Conservation (phyloP, 768 basidiomycete species). For the Boletales sp. region DNA sequence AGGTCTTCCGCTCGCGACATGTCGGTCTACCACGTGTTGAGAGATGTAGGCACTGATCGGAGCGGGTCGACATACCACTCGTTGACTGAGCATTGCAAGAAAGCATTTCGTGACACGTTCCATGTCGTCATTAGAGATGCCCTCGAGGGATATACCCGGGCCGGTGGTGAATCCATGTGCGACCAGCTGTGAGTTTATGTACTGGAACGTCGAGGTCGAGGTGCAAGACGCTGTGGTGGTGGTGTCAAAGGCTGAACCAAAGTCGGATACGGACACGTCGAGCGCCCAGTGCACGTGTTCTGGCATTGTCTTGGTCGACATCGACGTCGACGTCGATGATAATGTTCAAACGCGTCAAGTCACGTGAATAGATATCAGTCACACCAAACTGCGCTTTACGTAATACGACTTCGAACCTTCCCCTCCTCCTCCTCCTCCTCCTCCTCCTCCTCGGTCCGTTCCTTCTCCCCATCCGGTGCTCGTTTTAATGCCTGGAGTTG, state of each 20-base stretch:
- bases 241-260: slow-evolving; percentile 43
- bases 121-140: slow-evolving; percentile 50
- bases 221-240: slow-evolving; percentile 44
- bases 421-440: slow-evolving; percentile 11
- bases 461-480: slow-evolving; percentile 2
- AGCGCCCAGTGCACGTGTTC: slow-evolving; percentile 54
- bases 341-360: slow-evolving; percentile 25
- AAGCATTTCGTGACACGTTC: slow-evolving; percentile 69
- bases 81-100: slow-evolving; percentile 69
- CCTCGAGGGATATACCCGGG: slow-evolving; percentile 68
- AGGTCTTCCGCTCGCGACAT: slow-evolving; percentile 77
- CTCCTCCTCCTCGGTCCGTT: slow-evolving; percentile 12
- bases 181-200: slow-evolving; percentile 76
- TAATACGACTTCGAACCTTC: slow-evolving; percentile 13
- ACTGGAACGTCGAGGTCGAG: slow-evolving; percentile 64
- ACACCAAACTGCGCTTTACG: slow-evolving; percentile 24
- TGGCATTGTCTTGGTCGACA: slow-evolving; percentile 29
- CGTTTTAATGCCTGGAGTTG: slow-evolving; percentile 40
- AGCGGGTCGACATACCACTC: slow-evolving; percentile 53
- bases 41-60: slow-evolving; percentile 4
- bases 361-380: slow-evolving; percentile 22
- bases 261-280: slow-evolving; percentile 39
- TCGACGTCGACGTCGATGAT: not conserved
- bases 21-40: slow-evolving; percentile 50
- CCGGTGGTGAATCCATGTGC: slow-evolving; percentile 72